Conservation (phyloP, 164 flowering plant genomes). For the Taxillus chinensis region DNA sequence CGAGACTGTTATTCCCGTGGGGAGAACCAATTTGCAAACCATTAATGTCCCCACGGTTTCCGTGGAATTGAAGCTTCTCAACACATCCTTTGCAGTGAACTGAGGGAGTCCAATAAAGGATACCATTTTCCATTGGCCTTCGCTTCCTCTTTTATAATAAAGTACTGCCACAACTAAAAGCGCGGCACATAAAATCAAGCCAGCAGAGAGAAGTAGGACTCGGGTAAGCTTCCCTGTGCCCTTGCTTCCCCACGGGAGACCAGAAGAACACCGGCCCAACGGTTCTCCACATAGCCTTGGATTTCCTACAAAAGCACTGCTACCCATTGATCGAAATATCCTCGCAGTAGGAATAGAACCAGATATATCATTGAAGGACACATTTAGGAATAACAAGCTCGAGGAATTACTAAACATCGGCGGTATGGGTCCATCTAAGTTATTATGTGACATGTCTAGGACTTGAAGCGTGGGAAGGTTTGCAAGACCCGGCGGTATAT, state of each 20-base stretch:
- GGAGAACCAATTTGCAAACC: constrained; percentile 60
- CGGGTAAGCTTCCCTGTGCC: constrained; percentile 34
- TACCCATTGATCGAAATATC: constrained; percentile 43
- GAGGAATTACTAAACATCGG: constrained; percentile 34
- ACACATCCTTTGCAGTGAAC: constrained; percentile 65
- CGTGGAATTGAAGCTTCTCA: constrained; percentile 49
- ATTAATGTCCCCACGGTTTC: constrained; percentile 26
- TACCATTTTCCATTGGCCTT: constrained; percentile 65
- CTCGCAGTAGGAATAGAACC: constrained; percentile 57
- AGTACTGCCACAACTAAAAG: constrained; percentile 32
- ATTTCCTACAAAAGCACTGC: constrained; percentile 65
- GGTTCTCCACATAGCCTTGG: constrained; percentile 75
- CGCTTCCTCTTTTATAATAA: constrained; percentile 31
- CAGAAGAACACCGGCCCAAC: constrained; percentile 42
- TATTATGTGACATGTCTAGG: constrained; percentile 57
- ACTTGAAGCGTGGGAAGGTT: constrained; percentile 32
- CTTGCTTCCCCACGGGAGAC: constrained; percentile 27
- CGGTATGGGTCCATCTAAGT: constrained; percentile 55
- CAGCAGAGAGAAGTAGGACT: constrained; percentile 45
- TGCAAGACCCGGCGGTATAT: constrained; percentile 49
- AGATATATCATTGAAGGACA: constrained; percentile 69
- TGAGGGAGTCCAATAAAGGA: constrained; percentile 63
- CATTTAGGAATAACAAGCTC: constrained; percentile 44
- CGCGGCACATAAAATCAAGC: constrained; percentile 26
- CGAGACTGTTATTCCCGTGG: constrained; percentile 78